Conservation (phyloP, 2,329 filamentous ascomycete species). For the Colletotrichum spaethianum region DNA sequence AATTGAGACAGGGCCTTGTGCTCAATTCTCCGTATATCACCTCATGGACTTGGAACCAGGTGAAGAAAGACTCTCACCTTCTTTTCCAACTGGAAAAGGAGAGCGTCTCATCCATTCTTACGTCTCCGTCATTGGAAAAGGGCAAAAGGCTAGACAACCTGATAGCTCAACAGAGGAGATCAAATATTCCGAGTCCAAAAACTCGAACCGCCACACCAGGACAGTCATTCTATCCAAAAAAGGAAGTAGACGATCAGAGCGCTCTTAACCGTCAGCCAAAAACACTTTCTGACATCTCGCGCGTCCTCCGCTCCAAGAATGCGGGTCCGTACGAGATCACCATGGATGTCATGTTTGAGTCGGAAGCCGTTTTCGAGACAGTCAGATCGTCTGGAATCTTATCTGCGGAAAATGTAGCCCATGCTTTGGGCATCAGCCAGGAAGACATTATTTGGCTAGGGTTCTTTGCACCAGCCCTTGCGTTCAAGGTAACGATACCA, state of each 20-base stretch:
- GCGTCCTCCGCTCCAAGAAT: slow-evolving; percentile 64
- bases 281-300: slow-evolving; percentile 53
- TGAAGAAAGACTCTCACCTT: slow-evolving; percentile 43
- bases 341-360: slow-evolving; percentile 64
- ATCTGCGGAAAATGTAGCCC: slow-evolving; percentile 50
- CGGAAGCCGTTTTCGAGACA: slow-evolving; percentile 49
- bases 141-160: fast-evolving
- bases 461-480: slow-evolving; percentile 61
- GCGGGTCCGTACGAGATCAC: slow-evolving; percentile 67
- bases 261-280: neutral
- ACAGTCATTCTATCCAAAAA: neutral
- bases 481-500: slow-evolving; percentile 62
- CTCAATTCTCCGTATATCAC: slow-evolving; percentile 64
- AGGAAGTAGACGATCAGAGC: neutral
- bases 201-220: no score
- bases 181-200: neutral
- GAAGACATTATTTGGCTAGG: slow-evolving; percentile 54
- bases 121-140: neutral
- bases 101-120: neutral
- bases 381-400: slow-evolving; percentile 55
- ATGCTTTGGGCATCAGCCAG: slow-evolving; percentile 47
- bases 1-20: slow-evolving; percentile 49
- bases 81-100: no score
- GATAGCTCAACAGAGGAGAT: neutral
- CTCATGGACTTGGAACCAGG: slow-evolving; percentile 57